These are phyloP conservation scores for Fusarium subtropicale DNA, from an alignment of 2,329 filamentous ascomycete species.

Conservation along the genomic window DNA sequence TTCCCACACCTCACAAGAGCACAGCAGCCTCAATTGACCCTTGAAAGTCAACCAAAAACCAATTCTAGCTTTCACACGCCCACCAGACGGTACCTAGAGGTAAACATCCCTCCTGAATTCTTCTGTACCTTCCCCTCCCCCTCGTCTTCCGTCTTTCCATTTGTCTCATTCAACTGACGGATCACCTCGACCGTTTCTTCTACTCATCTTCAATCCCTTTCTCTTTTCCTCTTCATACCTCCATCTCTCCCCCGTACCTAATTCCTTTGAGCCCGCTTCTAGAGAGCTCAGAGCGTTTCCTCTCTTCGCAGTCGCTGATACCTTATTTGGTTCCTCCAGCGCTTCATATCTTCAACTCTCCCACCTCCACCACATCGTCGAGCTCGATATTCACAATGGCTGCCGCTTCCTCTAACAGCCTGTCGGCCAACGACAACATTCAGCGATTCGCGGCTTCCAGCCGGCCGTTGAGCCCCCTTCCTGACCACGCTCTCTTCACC, in stretches of 20 bases:
- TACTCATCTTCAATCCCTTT: constrained; percentile 36
- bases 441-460: constrained; percentile 94
- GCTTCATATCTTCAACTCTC: constrained; percentile 27
- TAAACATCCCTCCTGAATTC: constrained; percentile 48
- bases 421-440: constrained; percentile 98
- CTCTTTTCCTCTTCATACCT: constrained; percentile 40
- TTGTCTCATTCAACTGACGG: constrained; percentile 45
- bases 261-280: constrained; percentile 45
- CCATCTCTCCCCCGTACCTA: constrained; percentile 41
- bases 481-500: constrained; percentile 94
- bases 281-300: constrained; percentile 46
- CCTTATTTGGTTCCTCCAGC: constrained; percentile 42
- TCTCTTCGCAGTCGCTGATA: constrained; percentile 40
- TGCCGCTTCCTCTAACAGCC: constrained; percentile 63
- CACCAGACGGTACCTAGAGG: constrained; percentile 26
- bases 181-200: constrained; percentile 42
- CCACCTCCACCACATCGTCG: constrained; percentile 38
- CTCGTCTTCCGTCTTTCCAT: constrained; percentile 25
- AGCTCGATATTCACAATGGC: constrained; percentile 60
- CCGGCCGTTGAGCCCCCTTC: constrained; percentile 88
- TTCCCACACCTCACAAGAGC: constrained; percentile 20
- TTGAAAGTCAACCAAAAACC: constrained; percentile 47
- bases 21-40: constrained; percentile 45
- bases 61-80: constrained; percentile 47
- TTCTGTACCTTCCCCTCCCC: constrained; percentile 37